Evolutionary conservation across 805 yeast genomes (phyloP), one percentile per base, ranked within the genome.

Genomic region (Saccharomyces jurei): DNA sequence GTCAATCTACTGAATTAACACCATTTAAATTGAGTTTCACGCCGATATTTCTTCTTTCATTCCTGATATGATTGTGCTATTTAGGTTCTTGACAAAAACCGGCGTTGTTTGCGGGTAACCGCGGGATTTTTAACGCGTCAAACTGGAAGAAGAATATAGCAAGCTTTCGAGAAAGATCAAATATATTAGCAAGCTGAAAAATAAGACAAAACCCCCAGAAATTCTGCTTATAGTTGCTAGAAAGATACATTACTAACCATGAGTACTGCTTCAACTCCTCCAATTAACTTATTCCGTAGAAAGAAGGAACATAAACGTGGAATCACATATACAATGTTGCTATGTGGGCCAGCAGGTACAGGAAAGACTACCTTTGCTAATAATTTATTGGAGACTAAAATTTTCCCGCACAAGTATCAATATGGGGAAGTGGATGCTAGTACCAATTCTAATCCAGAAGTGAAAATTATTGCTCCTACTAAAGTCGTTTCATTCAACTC

Each of bases 331-430:
- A 82, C 90, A 44, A 74, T 87, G 62, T 77, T 87, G 82, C 78
- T 85, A 17, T 81, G 83, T 26, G 95, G 95, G 21, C 80, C 81
- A 49, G 78, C 83, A 57, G 92, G 92, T 17, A 80, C 88, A 0
- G 95, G 95, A 10, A 87, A 86, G 65, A 81, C 91, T 22, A 82
- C 92, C 0, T 87, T 87, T 64, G 75, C 86, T 57, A 87, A 87
- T 64, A 78, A 87, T 48, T 66, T 87, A 51, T 68, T 87, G 56
- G 87, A 83, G 65, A 81, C 82, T 44, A 79, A 78, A 54, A 75
- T 86, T 41, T 67, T 86, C 57, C 78, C 83, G 17, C 88, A 84
- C 61, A 77, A 81, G 54, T 86, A 74, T 61, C 77, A 79, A 55
- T 74, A 73, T 21, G 56, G 65, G 10, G 71, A 71, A 14, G 52